Conservation (phyloP, 169 alveolate genomes). For the Plasmodium billcollinsi region DNA sequence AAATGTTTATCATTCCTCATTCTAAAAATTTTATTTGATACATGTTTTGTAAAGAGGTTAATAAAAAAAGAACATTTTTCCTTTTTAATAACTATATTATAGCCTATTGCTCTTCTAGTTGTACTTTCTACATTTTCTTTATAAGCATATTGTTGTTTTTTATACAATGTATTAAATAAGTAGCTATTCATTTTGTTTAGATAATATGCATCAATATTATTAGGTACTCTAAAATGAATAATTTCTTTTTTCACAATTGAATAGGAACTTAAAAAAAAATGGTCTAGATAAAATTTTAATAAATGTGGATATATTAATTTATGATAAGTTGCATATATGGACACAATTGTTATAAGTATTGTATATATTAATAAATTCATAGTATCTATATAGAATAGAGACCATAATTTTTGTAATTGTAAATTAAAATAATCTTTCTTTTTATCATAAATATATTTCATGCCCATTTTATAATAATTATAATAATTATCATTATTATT, state of each 20-base stretch:
- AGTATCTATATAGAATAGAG: constrained; percentile 34
- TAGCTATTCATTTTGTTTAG: constrained; percentile 69
- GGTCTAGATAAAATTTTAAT: constrained; percentile 54
- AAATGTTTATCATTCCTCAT: constrained; percentile 6
- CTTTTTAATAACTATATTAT: constrained; percentile 72
- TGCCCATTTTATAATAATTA: too few species aligned
- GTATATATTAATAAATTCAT: constrained; percentile 49
- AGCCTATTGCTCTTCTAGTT: constrained; percentile 75
- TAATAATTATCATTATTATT: too few species aligned
- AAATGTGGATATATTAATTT: constrained; percentile 68
- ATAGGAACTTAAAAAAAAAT: constrained; percentile 38
- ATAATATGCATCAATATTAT: constrained; percentile 70
- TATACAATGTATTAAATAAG: constrained; percentile 57
- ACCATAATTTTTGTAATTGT: constrained; percentile 21
- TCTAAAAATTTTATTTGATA: constrained; percentile 2
- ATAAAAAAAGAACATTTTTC: constrained; percentile 36
- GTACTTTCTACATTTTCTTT: constrained; percentile 68
- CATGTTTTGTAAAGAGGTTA: constrained; percentile 20
- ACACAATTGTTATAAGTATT: constrained; percentile 7
- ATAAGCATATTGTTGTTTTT: constrained; percentile 19
- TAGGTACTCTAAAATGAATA: constrained; percentile 71
- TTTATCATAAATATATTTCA: constrained; percentile 3
- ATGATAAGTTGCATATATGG: constrained; percentile 60
- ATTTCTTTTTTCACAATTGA: constrained; percentile 61
- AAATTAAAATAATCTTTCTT: constrained; percentile 61